phyloP scores from a whole-genome alignment of 495 filamentous ascomycete species.

The Trichoderma reesei region DNA sequence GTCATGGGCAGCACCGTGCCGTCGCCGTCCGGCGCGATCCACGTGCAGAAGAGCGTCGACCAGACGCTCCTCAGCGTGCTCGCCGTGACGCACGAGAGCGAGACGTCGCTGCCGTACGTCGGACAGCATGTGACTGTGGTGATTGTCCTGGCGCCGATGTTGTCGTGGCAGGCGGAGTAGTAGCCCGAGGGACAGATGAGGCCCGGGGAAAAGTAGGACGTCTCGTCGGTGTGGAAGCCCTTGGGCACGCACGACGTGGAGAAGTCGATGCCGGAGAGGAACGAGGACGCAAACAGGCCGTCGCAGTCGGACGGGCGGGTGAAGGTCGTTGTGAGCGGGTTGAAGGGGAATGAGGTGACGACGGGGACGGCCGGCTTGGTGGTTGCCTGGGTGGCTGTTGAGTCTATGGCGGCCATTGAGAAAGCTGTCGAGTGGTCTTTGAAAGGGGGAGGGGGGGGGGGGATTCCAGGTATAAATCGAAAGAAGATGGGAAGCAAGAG shows the following conservation, averaged over 20 bases:
- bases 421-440: too few species aligned
- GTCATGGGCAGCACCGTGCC: conserved; percentile 12
- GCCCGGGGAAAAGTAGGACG: conserved; percentile 22
- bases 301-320: conserved; percentile 13
- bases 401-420: conserved; percentile 1
- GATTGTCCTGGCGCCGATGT: conserved; percentile 14
- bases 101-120: conserved; percentile 8
- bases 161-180: conserved; percentile 17
- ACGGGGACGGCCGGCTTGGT: conserved; percentile 8
- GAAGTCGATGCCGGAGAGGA: conserved; percentile 15
- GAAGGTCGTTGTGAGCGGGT: conserved; percentile 21
- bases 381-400: neutral
- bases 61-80: conserved; percentile 12
- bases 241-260: conserved; percentile 16
- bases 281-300: conserved; percentile 15
- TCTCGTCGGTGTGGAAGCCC: conserved; percentile 13
- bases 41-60: conserved; percentile 18
- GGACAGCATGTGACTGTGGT: conserved; percentile 24
- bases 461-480: neutral
- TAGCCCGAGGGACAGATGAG: conserved; percentile 21
- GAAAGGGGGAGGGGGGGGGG: too few species aligned
- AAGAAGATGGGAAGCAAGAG: neutral
- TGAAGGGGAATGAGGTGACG: conserved; percentile 14
- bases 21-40: conserved; percentile 12
- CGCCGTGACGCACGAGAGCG: conserved; percentile 16